These are phyloP conservation scores for Pythium folliculosum DNA, from an alignment of 352 stramenopile genomes.

Conservation along the genomic window DNA sequence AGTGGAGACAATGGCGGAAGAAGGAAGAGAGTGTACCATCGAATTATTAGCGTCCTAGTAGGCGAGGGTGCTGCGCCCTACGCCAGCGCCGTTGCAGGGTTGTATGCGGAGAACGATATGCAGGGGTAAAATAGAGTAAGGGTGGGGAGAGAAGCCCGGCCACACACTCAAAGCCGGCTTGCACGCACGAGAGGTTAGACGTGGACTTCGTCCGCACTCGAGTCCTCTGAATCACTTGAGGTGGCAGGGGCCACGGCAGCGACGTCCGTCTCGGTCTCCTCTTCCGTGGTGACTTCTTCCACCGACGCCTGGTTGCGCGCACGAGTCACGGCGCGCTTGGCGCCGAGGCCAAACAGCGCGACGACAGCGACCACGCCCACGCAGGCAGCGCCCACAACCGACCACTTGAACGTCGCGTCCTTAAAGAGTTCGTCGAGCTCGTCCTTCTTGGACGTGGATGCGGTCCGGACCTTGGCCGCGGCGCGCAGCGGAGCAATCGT, in stretches of 20 bases:
- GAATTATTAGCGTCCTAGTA: slow-evolving; percentile 18
- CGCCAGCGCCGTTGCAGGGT: slow-evolving; percentile 14
- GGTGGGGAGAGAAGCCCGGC: not conserved
- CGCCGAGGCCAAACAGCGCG: slow-evolving; percentile 27
- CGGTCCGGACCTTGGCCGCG: not conserved
- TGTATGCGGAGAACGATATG: slow-evolving; percentile 23
- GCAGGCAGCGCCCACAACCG: slow-evolving; percentile 14
- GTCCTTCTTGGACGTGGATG: slow-evolving; percentile 8
- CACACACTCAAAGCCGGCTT: slow-evolving; percentile 7
- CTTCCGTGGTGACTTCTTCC: not conserved
- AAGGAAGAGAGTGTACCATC: slow-evolving; percentile 17
- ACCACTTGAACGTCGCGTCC: slow-evolving; percentile 25
- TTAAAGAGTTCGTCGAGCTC: slow-evolving; percentile 18
- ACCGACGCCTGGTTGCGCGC: not conserved
- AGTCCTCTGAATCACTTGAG: slow-evolving; percentile 1
- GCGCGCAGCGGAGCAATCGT: slow-evolving; percentile 13
- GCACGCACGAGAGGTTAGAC: slow-evolving; percentile 3
- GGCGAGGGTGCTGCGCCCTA: slow-evolving; percentile 1
- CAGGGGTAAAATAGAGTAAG: slow-evolving; percentile 13
- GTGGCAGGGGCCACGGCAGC: not conserved
- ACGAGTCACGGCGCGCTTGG: slow-evolving; percentile 29
- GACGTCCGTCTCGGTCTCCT: not conserved
- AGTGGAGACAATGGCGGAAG: not conserved
- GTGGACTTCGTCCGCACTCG: slow-evolving; percentile 9
- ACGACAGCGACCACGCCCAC: slow-evolving; percentile 38